Conservation (phyloP, 768 basidiomycete species). For the Tylopilus balloui region DNA sequence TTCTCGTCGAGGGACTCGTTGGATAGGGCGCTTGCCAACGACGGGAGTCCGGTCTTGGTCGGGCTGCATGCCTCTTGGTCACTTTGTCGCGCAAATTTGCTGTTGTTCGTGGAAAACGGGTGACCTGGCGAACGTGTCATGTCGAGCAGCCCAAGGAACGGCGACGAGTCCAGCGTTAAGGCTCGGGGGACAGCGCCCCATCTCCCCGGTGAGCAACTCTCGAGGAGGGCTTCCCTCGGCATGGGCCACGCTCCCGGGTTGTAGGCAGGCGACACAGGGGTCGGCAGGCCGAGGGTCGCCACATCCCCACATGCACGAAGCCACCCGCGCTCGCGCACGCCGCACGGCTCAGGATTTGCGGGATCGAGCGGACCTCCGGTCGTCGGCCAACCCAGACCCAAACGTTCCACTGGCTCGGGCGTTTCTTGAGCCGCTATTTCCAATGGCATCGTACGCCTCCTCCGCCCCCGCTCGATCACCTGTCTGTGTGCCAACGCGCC, state of each 20-base stretch:
- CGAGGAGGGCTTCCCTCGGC: neutral
- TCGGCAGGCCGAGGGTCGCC: neutral
- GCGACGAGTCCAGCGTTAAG: neutral
- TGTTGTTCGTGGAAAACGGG: neutral
- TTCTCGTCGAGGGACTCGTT: slow-evolving; percentile 16
- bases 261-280: neutral
- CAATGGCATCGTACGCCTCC: neutral
- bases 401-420: neutral
- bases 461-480: neutral
- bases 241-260: neutral
- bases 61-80: neutral
- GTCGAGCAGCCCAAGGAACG: neutral
- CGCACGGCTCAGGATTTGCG: slow-evolving; percentile 15
- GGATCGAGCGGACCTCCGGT: slow-evolving; percentile 29
- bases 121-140: neutral
- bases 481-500: neutral
- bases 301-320: neutral
- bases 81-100: neutral
- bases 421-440: neutral
- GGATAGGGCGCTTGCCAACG: slow-evolving; percentile 17
- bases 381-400: slow-evolving; percentile 13
- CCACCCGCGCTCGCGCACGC: slow-evolving; percentile 3
- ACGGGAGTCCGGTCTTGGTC: slow-evolving; percentile 8
- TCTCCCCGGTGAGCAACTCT: neutral
- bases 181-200: slow-evolving; percentile 1